phyloP scores from a whole-genome alignment of 2,329 filamentous ascomycete species.

The Hyphodiscus sp. region DNA sequence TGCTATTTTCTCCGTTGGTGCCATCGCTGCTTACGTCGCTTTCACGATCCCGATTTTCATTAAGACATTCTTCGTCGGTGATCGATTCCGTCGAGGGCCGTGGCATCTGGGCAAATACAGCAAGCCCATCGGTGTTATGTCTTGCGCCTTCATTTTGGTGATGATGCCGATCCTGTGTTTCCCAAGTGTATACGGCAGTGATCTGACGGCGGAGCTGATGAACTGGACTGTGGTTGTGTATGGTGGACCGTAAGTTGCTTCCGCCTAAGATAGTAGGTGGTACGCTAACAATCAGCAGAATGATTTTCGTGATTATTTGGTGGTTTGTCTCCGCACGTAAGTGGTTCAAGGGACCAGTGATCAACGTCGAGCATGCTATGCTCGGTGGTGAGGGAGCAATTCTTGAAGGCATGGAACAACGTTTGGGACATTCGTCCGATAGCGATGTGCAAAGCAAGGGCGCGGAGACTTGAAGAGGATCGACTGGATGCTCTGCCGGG shows the following conservation, averaged over 20 bases:
- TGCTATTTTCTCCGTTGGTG: conserved; percentile 61
- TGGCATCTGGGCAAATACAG: conserved; percentile 59
- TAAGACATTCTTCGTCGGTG: conserved; percentile 51
- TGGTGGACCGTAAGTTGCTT: conserved; percentile 39
- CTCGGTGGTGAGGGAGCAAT: conserved; percentile 21
- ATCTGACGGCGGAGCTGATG: conserved; percentile 47
- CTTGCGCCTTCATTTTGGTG: conserved; percentile 51
- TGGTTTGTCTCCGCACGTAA: conserved; percentile 54
- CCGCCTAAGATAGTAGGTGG: neutral
- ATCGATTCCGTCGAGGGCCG: conserved; percentile 55
- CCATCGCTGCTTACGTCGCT: conserved; percentile 56
- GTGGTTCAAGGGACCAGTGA: conserved; percentile 61
- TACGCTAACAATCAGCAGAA: conserved; percentile 28
- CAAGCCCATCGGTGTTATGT: conserved; percentile 47
- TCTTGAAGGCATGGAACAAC: conserved; percentile 22
- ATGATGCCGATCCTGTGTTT: conserved; percentile 64
- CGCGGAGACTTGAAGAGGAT: conserved; percentile 5
- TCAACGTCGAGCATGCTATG: conserved; percentile 47
- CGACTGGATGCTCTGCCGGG: too few species aligned
- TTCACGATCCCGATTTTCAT: conserved; percentile 51
- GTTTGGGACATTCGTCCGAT: conserved; percentile 18
- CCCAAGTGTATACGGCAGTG: conserved; percentile 45
- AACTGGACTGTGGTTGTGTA: conserved; percentile 62
- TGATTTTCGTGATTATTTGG: conserved; percentile 50
- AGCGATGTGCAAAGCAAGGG: conserved; percentile 12